Percentiles rank a stretch among this genome's conserved stretches.
phyloP scores from a whole-genome alignment of 169 alveolate genomes.

The Babesia gibsoni region DNA sequence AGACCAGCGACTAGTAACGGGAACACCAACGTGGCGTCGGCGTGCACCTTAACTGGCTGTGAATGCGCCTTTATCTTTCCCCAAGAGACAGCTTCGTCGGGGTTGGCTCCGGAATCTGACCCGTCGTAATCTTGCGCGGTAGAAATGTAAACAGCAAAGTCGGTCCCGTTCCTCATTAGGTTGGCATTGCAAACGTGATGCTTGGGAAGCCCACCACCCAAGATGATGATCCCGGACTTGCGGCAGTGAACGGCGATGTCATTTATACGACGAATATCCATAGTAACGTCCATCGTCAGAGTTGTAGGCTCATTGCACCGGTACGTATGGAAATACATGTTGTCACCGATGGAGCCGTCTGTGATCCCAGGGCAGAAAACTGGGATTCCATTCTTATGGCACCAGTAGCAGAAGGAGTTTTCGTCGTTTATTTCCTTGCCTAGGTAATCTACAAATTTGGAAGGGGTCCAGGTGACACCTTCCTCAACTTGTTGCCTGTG shows the following conservation, averaged over 20 bases:
- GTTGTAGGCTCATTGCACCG: constrained; percentile 67
- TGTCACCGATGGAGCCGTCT: constrained; percentile 99
- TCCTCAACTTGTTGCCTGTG: constrained; percentile 80
- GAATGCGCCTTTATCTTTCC: constrained; percentile 96
- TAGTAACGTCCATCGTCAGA: constrained; percentile 90
- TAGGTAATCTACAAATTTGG: constrained; percentile 86
- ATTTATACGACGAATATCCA: constrained; percentile 92
- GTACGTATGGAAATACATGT: constrained; percentile 87
- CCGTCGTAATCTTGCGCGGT: constrained; percentile 98
- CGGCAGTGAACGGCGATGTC: constrained; percentile 89
- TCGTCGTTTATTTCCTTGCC: constrained; percentile 96
- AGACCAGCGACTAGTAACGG: constrained; percentile 95
- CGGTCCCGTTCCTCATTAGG: constrained; percentile 99
- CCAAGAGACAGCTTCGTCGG: constrained; percentile 99
- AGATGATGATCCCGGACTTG: constrained; percentile 93
- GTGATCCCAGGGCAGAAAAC: constrained; percentile 99
- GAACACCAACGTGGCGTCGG: constrained; percentile 92
- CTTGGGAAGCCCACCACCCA: constrained; percentile 98
- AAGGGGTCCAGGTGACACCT: constrained; percentile 83
- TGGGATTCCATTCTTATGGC: constrained; percentile 96
- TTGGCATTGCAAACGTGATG: constrained; percentile 99
- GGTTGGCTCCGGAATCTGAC: constrained; percentile 99
- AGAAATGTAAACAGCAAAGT: constrained; percentile 95
- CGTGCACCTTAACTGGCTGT: constrained; percentile 94
- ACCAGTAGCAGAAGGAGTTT: constrained; percentile 96